A percentile compares a stretch with the other conserved stretches of the same genome.
These are phyloP conservation scores for Bipolaris victoriae DNA, from an alignment of 2,329 filamentous ascomycete genomes.

Conservation along the genomic window DNA sequence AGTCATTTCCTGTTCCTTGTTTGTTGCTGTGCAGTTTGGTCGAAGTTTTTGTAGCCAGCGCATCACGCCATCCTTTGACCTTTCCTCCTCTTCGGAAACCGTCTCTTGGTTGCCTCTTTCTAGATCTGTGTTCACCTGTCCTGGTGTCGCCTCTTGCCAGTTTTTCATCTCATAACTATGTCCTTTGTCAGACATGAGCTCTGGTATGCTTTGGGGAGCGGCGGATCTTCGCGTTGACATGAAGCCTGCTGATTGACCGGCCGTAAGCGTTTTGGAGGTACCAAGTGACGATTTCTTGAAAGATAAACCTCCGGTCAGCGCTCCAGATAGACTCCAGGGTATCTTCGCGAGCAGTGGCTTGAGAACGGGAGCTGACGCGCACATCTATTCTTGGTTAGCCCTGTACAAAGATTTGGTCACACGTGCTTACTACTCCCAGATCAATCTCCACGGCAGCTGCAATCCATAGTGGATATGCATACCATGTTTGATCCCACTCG, in stretches of 20 bases:
- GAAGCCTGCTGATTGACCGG: slow-evolving; percentile 11
- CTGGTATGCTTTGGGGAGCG: slow-evolving; percentile 18
- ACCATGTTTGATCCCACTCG: slow-evolving; percentile 55
- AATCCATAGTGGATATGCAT: slow-evolving; percentile 56
- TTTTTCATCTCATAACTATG: slow-evolving; percentile 33
- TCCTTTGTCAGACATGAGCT: slow-evolving; percentile 19
- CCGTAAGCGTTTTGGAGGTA: slow-evolving; percentile 12
- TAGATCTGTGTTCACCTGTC: background rate
- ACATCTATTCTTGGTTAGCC: slow-evolving; percentile 27
- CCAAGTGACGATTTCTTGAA: slow-evolving; percentile 11
- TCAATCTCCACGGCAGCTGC: slow-evolving; percentile 55
- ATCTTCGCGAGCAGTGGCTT: slow-evolving; percentile 37
- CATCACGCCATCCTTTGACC: slow-evolving; percentile 1
- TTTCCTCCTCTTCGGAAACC: slow-evolving; percentile 12
- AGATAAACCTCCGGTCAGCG: slow-evolving; percentile 22
- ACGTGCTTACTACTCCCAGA: slow-evolving; percentile 51
- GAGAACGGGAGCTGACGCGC: slow-evolving; percentile 42
- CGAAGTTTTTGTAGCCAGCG: slow-evolving; percentile 24
- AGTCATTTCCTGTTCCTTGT: slow-evolving; percentile 22
- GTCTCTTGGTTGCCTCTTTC: slow-evolving; percentile 12
- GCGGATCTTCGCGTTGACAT: slow-evolving; percentile 24
- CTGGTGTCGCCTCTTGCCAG: slow-evolving; percentile 25
- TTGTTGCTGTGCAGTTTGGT: background rate
- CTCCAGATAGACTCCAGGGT: slow-evolving; percentile 30
- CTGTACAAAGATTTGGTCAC: background rate